A percentile compares a stretch with the other conserved stretches of the same genome.
Conservation (phyloP, 805 yeast genomes). For the Kluyveromyces wickerhamii region DNA sequence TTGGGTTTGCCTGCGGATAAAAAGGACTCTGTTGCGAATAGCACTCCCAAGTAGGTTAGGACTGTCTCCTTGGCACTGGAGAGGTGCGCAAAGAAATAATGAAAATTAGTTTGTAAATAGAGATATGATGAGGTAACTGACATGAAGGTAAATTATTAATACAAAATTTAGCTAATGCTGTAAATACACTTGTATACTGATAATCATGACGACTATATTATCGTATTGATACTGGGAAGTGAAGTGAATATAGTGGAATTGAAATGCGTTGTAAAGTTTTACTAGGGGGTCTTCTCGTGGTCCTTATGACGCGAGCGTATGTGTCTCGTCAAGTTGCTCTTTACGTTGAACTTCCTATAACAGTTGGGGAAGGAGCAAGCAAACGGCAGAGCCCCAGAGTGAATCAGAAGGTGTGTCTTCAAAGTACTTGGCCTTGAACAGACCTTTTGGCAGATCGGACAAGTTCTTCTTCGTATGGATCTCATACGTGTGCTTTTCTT, state of each 20-base stretch:
- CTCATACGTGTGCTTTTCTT: background rate
- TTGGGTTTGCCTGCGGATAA: conserved; percentile 54
- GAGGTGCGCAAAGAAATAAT: too few relatives aligned
- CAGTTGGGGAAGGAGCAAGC: conserved; percentile 53
- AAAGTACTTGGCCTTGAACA: conserved; percentile 75
- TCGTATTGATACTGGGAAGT: too few relatives aligned
- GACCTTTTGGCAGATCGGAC: conserved; percentile 51
- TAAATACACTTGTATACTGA: too few relatives aligned
- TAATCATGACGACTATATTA: too few relatives aligned
- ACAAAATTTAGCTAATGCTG: too few relatives aligned
- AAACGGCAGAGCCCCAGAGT: conserved; percentile 65
- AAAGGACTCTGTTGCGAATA: conserved; percentile 15
- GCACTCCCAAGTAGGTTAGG: background rate
- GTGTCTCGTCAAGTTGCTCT: conserved; percentile 71
- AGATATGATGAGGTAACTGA: too few relatives aligned
- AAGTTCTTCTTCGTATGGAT: conserved; percentile 7
- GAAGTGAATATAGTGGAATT: too few relatives aligned
- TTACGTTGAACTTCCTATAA: conserved; percentile 59
- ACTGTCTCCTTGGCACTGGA: too few relatives aligned
- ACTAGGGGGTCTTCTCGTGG: background rate
- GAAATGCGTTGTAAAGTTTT: too few relatives aligned
- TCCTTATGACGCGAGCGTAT: background rate
- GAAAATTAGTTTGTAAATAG: too few relatives aligned
- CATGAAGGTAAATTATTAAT: too few relatives aligned
- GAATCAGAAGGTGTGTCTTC: conserved; percentile 66